Base-by-base conservation (phyloP, 345 rosid species). In the Bretschneidera sinensis region DNA sequence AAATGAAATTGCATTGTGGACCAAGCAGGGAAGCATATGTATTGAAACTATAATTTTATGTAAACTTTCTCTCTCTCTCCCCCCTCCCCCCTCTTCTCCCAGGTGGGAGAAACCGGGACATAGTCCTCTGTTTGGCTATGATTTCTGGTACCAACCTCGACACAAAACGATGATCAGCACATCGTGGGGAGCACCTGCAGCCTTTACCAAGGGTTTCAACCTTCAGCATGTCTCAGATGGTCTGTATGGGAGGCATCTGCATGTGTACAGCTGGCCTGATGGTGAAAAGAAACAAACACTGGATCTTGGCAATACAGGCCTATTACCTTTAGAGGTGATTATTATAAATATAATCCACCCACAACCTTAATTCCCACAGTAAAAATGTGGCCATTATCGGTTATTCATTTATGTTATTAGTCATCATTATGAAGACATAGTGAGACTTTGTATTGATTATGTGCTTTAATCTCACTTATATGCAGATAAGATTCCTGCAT, bases 51-150 rank as follows among this genome's bases (percentile, higher is more conserved):
- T 21, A 49, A 4, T 9, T 8, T 49, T 11, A 49, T 19, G 53
- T 0, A 49, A 33, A 16, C 15, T 11, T 21, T 19, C n/a, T n/a
- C n/a, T n/a, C n/a, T n/a, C n/a, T n/a, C n/a, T 0, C n/a, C 9
- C 45, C 49, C 25, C 18, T 5, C 21, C 23, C 19, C 45, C 22
- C 20, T 58, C 24, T 39, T 21, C 55, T 16, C 21, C 66, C 52
- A 91, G 97, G 79, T 92, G 98, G 98, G 98, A 92, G 65, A 85
- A 87, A 61, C 82, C 87, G 19, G 95, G 97, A 54, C 73, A 89
- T 51, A 83, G 86, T 70, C 98, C 98, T 3, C 21, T 50, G 25
- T 92, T 82, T 70, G 94, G 97, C 34, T 89, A 85, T 74, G 98
- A 92, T 79, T 92, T 80, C 59, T 89, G 97, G 98, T 89, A 92